These are phyloP conservation scores for Psilocybe sp. DNA, from an alignment of 768 basidiomycete genomes.

Conservation along the genomic window DNA sequence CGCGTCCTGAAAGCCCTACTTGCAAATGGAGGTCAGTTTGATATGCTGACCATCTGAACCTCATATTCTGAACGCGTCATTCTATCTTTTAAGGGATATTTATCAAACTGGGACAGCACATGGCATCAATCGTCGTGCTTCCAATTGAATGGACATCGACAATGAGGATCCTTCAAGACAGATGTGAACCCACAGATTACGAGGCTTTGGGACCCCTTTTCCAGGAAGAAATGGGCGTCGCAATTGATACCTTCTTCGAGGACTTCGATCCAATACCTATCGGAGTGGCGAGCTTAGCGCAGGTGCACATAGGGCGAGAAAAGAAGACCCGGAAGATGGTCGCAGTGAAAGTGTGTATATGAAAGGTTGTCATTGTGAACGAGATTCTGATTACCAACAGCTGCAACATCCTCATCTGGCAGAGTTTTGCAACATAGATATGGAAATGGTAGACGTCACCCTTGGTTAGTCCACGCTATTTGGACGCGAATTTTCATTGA, in stretches of 20 bases:
- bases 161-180: constrained; percentile 75
- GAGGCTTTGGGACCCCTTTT: constrained; percentile 77
- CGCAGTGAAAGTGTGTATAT: constrained; percentile 72
- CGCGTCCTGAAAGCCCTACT: constrained; percentile 81
- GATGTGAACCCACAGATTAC: constrained; percentile 86
- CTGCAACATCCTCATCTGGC: constrained; percentile 91
- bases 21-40: constrained; percentile 74
- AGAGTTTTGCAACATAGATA: constrained; percentile 91
- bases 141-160: constrained; percentile 52
- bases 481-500: background rate
- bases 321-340: constrained; percentile 69
- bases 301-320: constrained; percentile 86
- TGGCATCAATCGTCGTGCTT: constrained; percentile 60
- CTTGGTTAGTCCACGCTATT: constrained; percentile 42
- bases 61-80: background rate
- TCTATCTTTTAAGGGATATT: constrained; percentile 55
- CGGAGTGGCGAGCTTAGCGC: constrained; percentile 93
- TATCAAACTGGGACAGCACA: constrained; percentile 89
- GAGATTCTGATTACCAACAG: constrained; percentile 28
- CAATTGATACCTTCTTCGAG: constrained; percentile 74
- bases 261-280: constrained; percentile 87
- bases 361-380: background rate
- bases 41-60: background rate
- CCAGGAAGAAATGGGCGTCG: constrained; percentile 69
- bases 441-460: constrained; percentile 77